Conservation (phyloP, 176 grass and related monocot species). For the Saccharum officinarum region DNA sequence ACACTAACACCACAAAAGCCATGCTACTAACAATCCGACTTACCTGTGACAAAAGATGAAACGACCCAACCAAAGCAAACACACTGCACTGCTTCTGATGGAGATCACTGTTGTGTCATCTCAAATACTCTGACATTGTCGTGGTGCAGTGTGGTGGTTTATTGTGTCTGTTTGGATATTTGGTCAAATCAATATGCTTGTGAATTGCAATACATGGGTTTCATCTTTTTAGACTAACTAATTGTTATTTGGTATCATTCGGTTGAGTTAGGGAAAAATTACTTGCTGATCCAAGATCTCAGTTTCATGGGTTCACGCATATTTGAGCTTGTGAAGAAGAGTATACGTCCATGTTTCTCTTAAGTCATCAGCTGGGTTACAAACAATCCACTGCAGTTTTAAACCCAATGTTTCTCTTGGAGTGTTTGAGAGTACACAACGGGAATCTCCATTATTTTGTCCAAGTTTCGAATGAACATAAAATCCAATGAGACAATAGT, state of each 20-base stretch:
- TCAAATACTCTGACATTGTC: not conserved
- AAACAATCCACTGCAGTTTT: not conserved
- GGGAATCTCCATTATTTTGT: not conserved
- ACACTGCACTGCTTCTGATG: too few species aligned
- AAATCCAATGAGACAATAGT: not conserved
- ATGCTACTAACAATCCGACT: too few species aligned
- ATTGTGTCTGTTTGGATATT: not conserved
- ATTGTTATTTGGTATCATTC: not conserved
- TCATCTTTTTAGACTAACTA: not conserved
- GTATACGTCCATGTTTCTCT: not conserved
- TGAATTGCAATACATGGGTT: not conserved
- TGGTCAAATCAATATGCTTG: not conserved
- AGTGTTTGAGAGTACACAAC: slow-evolving; percentile 26
- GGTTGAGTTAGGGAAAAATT: not conserved
- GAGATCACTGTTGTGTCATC: too few species aligned
- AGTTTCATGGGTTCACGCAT: not conserved
- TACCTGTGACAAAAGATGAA: too few species aligned
- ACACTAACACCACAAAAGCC: too few species aligned
- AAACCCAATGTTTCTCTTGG: not conserved
- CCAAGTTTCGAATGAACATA: not conserved
- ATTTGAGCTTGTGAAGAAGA: not conserved
- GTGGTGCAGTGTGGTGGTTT: not conserved
- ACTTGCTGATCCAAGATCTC: not conserved
- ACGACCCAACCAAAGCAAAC: too few species aligned
- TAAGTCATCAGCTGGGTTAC: not conserved